Evolutionary conservation across 768 basidiomycete species (phyloP).

Genomic region (Amyloporia xantha): DNA sequence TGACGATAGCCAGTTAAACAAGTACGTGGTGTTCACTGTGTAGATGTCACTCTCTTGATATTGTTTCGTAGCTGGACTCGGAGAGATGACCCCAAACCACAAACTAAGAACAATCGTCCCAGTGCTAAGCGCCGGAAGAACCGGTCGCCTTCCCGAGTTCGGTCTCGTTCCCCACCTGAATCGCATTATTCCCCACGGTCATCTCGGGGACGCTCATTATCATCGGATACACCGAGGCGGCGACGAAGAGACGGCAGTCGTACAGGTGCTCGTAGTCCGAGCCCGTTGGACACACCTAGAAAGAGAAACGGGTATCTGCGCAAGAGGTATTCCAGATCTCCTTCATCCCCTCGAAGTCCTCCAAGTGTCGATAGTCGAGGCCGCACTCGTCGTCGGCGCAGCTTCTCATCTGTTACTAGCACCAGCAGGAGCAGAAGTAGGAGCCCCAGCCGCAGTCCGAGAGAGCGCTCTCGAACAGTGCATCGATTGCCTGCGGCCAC

Average conservation of each 20-base stretch:
- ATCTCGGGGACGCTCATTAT: slow-evolving; percentile 58
- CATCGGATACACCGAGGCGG: slow-evolving; percentile 54
- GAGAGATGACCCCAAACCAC: slow-evolving; percentile 41
- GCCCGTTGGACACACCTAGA: slow-evolving; percentile 38
- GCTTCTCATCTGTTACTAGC: slow-evolving; percentile 49
- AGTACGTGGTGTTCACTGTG: slow-evolving; percentile 40
- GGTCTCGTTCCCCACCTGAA: slow-evolving; percentile 50
- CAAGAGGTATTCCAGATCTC: slow-evolving; percentile 23
- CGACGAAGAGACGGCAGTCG: slow-evolving; percentile 49
- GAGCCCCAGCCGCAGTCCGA: slow-evolving; percentile 40
- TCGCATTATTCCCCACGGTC: slow-evolving; percentile 62
- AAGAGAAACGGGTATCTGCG: slow-evolving; percentile 29
- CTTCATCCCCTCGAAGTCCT: slow-evolving; percentile 20
- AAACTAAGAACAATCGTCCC: slow-evolving; percentile 32
- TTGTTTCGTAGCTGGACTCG: slow-evolving; percentile 52
- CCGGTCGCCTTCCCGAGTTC: slow-evolving; percentile 45
- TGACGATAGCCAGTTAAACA: slow-evolving; percentile 70
- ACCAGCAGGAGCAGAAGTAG: slow-evolving; percentile 49
- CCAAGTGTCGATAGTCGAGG: slow-evolving; percentile 31
- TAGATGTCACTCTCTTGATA: slow-evolving; percentile 7
- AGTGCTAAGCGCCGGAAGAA: slow-evolving; percentile 37
- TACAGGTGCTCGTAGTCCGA: slow-evolving; percentile 35
- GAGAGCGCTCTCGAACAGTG: slow-evolving; percentile 43
- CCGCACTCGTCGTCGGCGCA: slow-evolving; percentile 33
- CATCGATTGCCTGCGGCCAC: slow-evolving; percentile 56